Base-by-base conservation (phyloP, 192 early-diverging fungal species). In the Coemansia sp. region DNA sequence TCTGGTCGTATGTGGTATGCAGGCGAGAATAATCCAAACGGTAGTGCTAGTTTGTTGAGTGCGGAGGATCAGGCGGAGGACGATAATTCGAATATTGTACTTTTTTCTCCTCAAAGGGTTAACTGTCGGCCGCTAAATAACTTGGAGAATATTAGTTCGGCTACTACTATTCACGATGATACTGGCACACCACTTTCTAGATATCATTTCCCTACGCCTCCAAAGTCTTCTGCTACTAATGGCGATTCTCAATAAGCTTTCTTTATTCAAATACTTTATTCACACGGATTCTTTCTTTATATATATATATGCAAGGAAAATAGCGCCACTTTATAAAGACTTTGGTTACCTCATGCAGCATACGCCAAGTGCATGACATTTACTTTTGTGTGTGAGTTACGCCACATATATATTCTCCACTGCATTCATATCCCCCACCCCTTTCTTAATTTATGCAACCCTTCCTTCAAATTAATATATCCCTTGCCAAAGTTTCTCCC, bases 111-210 rank as follows among this genome's bases (percentile, higher is more conserved):
- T 0, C 68, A 72, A 31, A 59, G 70, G 1, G 62, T 40, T 24
- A 18, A 33, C 62, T 15, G 36, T 6, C 29, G 22, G n/a, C 67
- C 31, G 27, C n/a, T 72, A 0, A 75, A 70, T 20, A 71, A 46
- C 12, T 40, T 76, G 15, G 80, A 78, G 49, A 71, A 77, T 41
- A 72, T 74, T 3, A 84, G 77, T 22, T 79, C 81, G 10, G 64
- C 81, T 5, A 76, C 77, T 13, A 84, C 81, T 5, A 71, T 84
- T 61, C 74, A 84, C 36, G 81, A 79, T n/a, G 67, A 41, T 38
- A 34, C 55, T 43, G 20, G 31, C 57, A 36, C 57, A n/a, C 57
- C 52, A 12, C 38, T 75, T n/a, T 64, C 71, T 11, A 57, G 61
- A 36, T 73, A 73, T 43, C 68, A 72, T 36, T 76, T 73, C 38